Conservation (phyloP, 495 filamentous ascomycete species). For the Penicillium roqueforti region DNA sequence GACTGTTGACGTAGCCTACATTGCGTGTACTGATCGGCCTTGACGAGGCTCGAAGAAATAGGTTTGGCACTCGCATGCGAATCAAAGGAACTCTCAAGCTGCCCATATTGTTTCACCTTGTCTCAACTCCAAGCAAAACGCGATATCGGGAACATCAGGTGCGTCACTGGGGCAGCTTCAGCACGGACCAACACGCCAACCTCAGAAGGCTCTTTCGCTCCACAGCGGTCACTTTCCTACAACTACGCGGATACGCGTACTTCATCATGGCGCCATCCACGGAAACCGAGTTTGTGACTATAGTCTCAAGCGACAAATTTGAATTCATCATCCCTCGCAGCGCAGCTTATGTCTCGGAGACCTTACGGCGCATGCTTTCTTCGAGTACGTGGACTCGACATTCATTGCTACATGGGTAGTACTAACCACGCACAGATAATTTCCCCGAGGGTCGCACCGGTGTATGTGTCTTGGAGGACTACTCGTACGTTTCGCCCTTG, state of each 20-base stretch:
- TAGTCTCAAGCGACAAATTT: conserved; percentile 82
- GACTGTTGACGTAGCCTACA: background rate
- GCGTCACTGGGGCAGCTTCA: conserved; percentile 7
- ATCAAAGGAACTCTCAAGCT: background rate
- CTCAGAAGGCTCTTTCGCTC: conserved; percentile 5
- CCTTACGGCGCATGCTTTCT: conserved; percentile 80
- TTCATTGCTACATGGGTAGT: conserved; percentile 3
- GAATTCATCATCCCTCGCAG: conserved; percentile 82
- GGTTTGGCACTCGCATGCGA: background rate
- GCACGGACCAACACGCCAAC: conserved; percentile 29
- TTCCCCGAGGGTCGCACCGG: conserved; percentile 68
- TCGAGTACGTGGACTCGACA: conserved; percentile 49
- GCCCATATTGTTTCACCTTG: background rate
- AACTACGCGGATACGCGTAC: conserved; percentile 5
- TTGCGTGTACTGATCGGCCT: background rate
- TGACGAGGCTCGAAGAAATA: background rate
- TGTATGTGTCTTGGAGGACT: conserved; percentile 63
- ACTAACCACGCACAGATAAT: conserved; percentile 44
- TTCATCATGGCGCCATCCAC: conserved; percentile 19
- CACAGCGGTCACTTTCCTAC: conserved; percentile 4
- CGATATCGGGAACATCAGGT: background rate
- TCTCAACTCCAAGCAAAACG: background rate
- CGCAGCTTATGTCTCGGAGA: conserved; percentile 67
- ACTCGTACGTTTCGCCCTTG: conserved; percentile 55
- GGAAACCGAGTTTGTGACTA: conserved; percentile 63